Evolutionary conservation across 768 basidiomycete species (phyloP), one percentile per base, ranked within the genome.

Genomic region (Brasilioporus rufonigricans): DNA sequence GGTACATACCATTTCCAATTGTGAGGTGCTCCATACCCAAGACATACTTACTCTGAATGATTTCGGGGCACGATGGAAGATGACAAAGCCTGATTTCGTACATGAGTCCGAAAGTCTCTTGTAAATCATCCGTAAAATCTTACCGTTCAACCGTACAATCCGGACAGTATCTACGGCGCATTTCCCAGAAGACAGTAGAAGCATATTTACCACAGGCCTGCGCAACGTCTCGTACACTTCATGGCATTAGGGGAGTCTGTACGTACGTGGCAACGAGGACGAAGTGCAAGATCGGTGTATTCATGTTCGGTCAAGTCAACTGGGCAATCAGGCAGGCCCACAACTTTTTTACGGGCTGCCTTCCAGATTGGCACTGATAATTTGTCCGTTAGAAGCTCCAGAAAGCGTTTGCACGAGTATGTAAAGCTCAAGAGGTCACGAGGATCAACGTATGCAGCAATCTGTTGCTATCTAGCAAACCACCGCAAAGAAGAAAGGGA

Each of bases 221-320:
- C 11, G 13, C 11, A 3, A 50, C 12, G 6, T 24, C 1, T 55
- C 11, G 50, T 18, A 31, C 3, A 1, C 24, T 40, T 26, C 9
- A 3, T 19, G 41, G 0, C 1, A 11, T 7, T 2, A 11, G 13
- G 41, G 5, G n/a, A 24, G 13, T 21, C 19, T 13, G 24, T 32
- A 54, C 56, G 26, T 33, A 59, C 63, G 29, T 61, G 43, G 46
- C 57, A 81, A 12, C 52, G 55, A 14, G 57, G n/a, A 13, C 24
- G 40, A 33, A 65, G 81, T 11, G 69, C 71, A n/a, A 82, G 73
- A 53, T 70, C 73, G 10, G 75, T 72, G 53, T 76, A 81, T 50
- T 77, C 71, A 1, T 70, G 71, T 55, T 82, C 80, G 18, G 61
- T 70, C 50, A 81, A 60, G 61, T 81, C 80, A 4, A 51, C 43